A percentile compares a stretch with the other conserved stretches of the same genome.
phyloP scores from a whole-genome alignment of 129 eudicot species.

The Centaurea solstitialis region DNA sequence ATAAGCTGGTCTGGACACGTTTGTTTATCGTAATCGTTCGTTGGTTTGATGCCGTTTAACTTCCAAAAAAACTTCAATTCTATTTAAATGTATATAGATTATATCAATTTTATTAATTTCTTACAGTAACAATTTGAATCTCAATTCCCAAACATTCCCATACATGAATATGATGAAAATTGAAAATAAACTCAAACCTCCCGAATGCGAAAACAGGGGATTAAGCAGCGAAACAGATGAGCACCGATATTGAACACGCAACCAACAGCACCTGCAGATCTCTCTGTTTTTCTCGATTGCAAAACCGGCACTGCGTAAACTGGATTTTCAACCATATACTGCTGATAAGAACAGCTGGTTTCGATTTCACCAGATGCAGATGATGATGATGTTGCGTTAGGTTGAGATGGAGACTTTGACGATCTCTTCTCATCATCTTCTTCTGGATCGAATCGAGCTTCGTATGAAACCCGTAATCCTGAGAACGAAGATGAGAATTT shows the following conservation, averaged over 20 bases:
- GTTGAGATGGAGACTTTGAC: background rate
- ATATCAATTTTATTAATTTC: background rate
- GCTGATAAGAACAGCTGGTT: slow-evolving; percentile 40
- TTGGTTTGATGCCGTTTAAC: no score
- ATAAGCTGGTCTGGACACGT: no score
- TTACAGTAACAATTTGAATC: background rate
- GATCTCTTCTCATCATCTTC: slow-evolving; percentile 6
- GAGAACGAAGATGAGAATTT: background rate
- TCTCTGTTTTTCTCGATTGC: slow-evolving; percentile 31
- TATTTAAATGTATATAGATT: background rate
- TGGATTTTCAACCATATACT: slow-evolving; percentile 42
- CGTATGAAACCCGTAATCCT: slow-evolving; percentile 9
- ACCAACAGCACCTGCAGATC: slow-evolving; percentile 45
- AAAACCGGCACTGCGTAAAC: slow-evolving; percentile 31
- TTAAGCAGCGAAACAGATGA: slow-evolving; percentile 50
- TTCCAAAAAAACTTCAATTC: background rate
- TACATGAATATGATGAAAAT: background rate
- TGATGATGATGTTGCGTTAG: background rate
- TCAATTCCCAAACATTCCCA: background rate
- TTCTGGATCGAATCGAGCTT: slow-evolving; percentile 11
- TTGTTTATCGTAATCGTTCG: no score
- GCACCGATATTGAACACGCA: slow-evolving; percentile 47
- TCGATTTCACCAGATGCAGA: slow-evolving; percentile 10
- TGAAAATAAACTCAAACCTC: slow-evolving; percentile 13
- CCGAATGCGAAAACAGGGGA: slow-evolving; percentile 51